Base-by-base conservation (phyloP, 306 rosid genomes). In the Echinosophora koreensis region DNA sequence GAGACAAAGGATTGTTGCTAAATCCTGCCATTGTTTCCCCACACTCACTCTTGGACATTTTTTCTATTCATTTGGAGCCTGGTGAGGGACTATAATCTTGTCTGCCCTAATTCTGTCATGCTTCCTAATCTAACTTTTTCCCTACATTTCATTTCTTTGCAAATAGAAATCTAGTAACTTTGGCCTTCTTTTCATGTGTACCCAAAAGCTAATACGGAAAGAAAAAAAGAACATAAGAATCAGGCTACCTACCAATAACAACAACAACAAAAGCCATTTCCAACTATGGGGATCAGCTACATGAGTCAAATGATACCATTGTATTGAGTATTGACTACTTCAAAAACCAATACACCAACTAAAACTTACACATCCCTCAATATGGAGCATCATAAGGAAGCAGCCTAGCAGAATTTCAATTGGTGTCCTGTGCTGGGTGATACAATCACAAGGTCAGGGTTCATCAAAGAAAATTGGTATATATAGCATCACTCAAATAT, bases 1-100 rank as follows among this genome's bases (percentile, higher is more conserved):
- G 4, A 59, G 35, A 59, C 41, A 59, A 59, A 59, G 38, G 41
- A 59, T 17, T 61, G 13, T 34, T 34, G 66, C 18, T 61, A 61
- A 5, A 15, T 34, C 66, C 22, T 27, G 44, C 6, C 57, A 51
- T 5, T 2, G 4, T 10, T 6, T n/a, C 56, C 22, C 8, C 27
- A 22, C 17, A 0, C 56, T 0, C 56, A 1, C 56, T 13, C 18
- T 4, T 50, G 8, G 6, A 52, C 18, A 6, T 5, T 6, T 52
- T 6, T 15, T 2, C 15, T 47, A 1, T 59, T 16, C 6, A 8
- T 59, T 30, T 59, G 56, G 18, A 15, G 16, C 5, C 22, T 3
- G 27, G 58, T 15, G 27, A 52, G 22, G 22, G 3, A 47, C 52
- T 47, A 47, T 13, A 5, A 47, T 12, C 6, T 47, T 12, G 52